Evolutionary conservation across 306 rosid species (phyloP).

Genomic region (Medicago lupulina): DNA sequence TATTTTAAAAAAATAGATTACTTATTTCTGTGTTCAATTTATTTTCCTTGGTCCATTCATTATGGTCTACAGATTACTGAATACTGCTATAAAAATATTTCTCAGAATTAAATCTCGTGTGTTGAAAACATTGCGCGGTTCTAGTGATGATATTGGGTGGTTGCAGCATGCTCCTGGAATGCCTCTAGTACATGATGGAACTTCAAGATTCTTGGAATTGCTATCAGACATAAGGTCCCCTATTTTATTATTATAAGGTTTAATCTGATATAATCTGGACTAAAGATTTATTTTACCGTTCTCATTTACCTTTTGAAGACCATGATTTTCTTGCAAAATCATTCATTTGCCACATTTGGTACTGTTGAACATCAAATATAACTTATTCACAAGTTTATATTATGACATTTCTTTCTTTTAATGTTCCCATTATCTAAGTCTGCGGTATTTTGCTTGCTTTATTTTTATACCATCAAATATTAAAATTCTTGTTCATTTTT

Average conservation of each 20-base stretch:
- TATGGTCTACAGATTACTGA: neutral
- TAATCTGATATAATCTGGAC: slow-evolving; percentile 1
- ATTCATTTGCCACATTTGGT: slow-evolving; percentile 14
- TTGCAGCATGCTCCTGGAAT: slow-evolving; percentile 67
- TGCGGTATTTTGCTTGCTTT: too few relatives aligned
- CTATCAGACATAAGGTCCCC: slow-evolving; percentile 71
- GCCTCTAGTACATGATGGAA: slow-evolving; percentile 80
- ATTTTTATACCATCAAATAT: neutral
- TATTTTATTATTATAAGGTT: slow-evolving; percentile 28
- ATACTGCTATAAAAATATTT: slow-evolving; percentile 26
- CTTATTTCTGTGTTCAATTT: slow-evolving; percentile 14
- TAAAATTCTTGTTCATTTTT: neutral
- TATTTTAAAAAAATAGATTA: slow-evolving; percentile 19
- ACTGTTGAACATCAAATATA: slow-evolving; percentile 3
- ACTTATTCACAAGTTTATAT: slow-evolving; percentile 8
- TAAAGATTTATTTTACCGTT: neutral
- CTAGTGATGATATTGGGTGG: slow-evolving; percentile 90
- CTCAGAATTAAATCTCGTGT: slow-evolving; percentile 63
- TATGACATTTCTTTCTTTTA: neutral
- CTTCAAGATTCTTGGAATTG: slow-evolving; percentile 78
- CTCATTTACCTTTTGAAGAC: slow-evolving; percentile 18
- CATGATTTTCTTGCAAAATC: slow-evolving; percentile 9
- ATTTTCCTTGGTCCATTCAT: slow-evolving; percentile 25
- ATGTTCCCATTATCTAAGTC: neutral
- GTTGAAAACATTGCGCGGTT: slow-evolving; percentile 68